Evolutionary conservation across 1,284 basidiomycete species (phyloP).

Genomic region (Coniferiporia sulphurascens): DNA sequence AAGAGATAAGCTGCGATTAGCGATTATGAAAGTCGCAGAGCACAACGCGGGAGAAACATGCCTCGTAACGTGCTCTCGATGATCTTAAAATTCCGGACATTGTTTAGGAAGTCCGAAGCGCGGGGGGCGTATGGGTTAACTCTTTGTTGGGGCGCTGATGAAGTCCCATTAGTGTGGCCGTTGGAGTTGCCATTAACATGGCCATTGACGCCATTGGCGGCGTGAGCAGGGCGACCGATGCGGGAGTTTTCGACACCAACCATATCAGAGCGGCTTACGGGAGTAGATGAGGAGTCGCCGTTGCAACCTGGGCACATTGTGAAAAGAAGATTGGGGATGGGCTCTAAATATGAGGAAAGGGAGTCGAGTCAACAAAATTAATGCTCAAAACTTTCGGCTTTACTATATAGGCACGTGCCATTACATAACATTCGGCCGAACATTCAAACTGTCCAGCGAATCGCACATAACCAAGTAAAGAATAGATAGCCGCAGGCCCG

Average conservation of each 20-base stretch:
- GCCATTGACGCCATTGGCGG: constrained; percentile 38
- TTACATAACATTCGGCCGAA: constrained; percentile 3
- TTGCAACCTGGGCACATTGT: constrained; percentile 66
- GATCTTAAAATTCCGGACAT: constrained; percentile 92
- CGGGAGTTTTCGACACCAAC: constrained; percentile 54
- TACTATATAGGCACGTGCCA: not conserved
- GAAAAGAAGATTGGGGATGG: not conserved
- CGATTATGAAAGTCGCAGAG: not conserved
- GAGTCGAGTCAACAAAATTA: not conserved
- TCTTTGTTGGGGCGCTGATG: constrained; percentile 34
- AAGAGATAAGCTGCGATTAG: constrained; percentile 15
- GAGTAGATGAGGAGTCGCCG: constrained; percentile 36
- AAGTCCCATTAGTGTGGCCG: constrained; percentile 30
- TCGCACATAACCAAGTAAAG: not conserved
- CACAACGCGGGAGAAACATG: constrained; percentile 31
- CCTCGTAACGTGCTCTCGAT: constrained; percentile 96
- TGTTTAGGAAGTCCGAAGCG: constrained; percentile 88
- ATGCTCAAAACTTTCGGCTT: constrained; percentile 5
- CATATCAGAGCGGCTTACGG: constrained; percentile 54
- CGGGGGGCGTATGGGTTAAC: constrained; percentile 83
- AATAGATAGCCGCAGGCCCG: too few species aligned
- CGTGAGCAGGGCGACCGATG: constrained; percentile 21
- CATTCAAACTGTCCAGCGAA: not conserved
- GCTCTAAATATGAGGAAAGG: not conserved
- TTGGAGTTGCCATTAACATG: constrained; percentile 26